Percentiles rank a stretch among this genome's conserved stretches.
Conservation (phyloP, 169 alveolate species). For the Plasmodium vivax region DNA sequence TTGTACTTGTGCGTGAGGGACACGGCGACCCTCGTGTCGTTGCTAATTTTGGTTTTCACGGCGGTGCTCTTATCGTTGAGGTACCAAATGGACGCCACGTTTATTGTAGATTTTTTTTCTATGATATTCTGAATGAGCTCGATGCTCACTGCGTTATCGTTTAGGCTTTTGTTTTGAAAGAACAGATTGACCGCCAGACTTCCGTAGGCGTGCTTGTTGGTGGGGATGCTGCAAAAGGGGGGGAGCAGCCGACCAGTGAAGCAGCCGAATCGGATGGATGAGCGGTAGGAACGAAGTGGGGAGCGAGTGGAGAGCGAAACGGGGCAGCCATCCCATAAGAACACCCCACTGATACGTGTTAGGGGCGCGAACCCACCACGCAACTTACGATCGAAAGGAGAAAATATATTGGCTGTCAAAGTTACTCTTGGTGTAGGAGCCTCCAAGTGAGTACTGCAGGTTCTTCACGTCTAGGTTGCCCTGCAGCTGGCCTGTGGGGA, state of each 20-base stretch:
- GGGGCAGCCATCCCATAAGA: neutral
- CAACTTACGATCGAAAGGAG: constrained; percentile 48
- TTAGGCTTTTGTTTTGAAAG: constrained; percentile 43
- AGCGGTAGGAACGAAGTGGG: neutral
- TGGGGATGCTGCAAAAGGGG: constrained; percentile 20
- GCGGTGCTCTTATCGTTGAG: constrained; percentile 34
- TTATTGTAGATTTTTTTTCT: constrained; percentile 39
- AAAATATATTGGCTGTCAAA: constrained; percentile 35
- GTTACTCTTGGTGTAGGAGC: constrained; percentile 28
- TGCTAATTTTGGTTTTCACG: constrained; percentile 44
- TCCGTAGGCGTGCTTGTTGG: constrained; percentile 38
- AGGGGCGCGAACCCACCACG: too few relatives aligned
- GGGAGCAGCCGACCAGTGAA: neutral
- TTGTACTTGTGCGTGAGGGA: constrained; percentile 57
- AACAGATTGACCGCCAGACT: constrained; percentile 26
- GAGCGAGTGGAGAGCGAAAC: neutral
- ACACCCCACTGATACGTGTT: too few relatives aligned
- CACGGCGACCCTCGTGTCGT: constrained; percentile 46
- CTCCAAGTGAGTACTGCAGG: constrained; percentile 48
- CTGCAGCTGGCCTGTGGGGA: constrained; percentile 20
- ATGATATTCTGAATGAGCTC: constrained; percentile 28
- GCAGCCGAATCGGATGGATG: neutral
- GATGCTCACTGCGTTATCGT: constrained; percentile 48
- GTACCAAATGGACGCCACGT: constrained; percentile 60
- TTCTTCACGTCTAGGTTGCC: constrained; percentile 41